Percentiles rank a stretch among this genome's conserved stretches.
Conservation (phyloP, 768 basidiomycete genomes). For the Pleurotus tuoliensis region DNA sequence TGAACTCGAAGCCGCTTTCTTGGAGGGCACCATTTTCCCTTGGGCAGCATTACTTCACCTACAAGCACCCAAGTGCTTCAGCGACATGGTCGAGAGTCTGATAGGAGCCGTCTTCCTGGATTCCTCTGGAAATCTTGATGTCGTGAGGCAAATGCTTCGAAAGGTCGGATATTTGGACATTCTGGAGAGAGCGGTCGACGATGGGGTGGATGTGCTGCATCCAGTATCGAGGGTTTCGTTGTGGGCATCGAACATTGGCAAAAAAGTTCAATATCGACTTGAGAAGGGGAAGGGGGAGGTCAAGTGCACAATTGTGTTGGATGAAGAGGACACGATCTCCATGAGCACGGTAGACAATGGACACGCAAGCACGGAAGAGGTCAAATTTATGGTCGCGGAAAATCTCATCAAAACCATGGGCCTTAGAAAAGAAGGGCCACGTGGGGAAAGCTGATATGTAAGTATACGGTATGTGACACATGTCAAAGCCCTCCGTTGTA, state of each 20-base stretch:
- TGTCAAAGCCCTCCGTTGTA: too few species aligned
- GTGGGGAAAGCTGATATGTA: too few species aligned
- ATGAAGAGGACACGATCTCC: slow-evolving; percentile 42
- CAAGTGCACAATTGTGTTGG: slow-evolving; percentile 48
- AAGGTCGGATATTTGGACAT: slow-evolving; percentile 55
- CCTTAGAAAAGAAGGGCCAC: too few species aligned
- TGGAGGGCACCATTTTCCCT: slow-evolving; percentile 48
- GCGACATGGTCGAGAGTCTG: slow-evolving; percentile 75
- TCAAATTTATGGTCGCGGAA: slow-evolving; percentile 64
- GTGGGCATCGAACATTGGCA: slow-evolving; percentile 52
- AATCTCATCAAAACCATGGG: slow-evolving; percentile 47
- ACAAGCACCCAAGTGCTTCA: slow-evolving; percentile 75
- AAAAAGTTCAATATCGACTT: slow-evolving; percentile 39
- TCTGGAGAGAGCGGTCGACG: slow-evolving; percentile 58
- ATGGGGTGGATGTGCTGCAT: slow-evolving; percentile 69
- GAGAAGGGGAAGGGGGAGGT: slow-evolving; percentile 44
- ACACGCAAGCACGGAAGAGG: slow-evolving; percentile 57
- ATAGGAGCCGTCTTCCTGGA: slow-evolving; percentile 78
- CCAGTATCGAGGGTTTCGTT: slow-evolving; percentile 63
- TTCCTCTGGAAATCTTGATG: slow-evolving; percentile 50
- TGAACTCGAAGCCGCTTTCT: slow-evolving; percentile 47
- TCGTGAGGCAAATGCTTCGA: slow-evolving; percentile 42
- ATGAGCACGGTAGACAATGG: slow-evolving; percentile 46
- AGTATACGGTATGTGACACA: too few species aligned
- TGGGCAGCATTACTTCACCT: slow-evolving; percentile 74